A percentile compares a stretch with the other conserved stretches of the same genome.
phyloP scores from a whole-genome alignment of 108 stramenopile genomes.

The Stephanodiscus triporus region DNA sequence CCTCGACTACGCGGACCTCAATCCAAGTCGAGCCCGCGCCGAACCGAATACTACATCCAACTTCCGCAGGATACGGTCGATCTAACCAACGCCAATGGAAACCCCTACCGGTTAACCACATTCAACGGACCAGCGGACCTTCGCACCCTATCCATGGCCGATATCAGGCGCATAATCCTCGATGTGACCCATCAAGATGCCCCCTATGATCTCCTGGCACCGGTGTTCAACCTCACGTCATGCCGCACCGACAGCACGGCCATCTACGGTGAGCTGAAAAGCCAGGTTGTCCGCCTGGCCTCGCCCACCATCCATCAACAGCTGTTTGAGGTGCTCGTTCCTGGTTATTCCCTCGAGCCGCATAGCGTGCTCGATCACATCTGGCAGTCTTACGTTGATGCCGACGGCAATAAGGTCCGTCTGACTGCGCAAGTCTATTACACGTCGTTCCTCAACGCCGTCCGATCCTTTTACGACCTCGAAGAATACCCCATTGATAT shows the following conservation, averaged over 20 bases:
- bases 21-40: neutral
- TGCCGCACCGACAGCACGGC: neutral
- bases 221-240: neutral
- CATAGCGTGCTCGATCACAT: too few relatives aligned
- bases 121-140: conserved; percentile 6
- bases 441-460: too few relatives aligned
- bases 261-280: neutral
- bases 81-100: neutral
- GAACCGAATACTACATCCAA: neutral
- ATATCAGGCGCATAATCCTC: neutral
- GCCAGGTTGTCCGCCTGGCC: neutral
- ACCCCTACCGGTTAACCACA: neutral
- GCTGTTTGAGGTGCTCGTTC: neutral
- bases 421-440: too few relatives aligned
- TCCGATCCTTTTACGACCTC: too few relatives aligned
- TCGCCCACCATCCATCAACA: neutral
- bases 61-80: neutral
- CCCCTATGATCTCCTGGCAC: neutral
- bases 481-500: too few relatives aligned
- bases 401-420: too few relatives aligned
- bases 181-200: neutral
- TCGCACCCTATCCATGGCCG: neutral
- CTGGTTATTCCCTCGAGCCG: neutral
- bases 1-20: neutral
- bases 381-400: too few relatives aligned